Evolutionary conservation across 495 filamentous ascomycete species (phyloP).

Genomic region (Elasticomyces elasticus): DNA sequence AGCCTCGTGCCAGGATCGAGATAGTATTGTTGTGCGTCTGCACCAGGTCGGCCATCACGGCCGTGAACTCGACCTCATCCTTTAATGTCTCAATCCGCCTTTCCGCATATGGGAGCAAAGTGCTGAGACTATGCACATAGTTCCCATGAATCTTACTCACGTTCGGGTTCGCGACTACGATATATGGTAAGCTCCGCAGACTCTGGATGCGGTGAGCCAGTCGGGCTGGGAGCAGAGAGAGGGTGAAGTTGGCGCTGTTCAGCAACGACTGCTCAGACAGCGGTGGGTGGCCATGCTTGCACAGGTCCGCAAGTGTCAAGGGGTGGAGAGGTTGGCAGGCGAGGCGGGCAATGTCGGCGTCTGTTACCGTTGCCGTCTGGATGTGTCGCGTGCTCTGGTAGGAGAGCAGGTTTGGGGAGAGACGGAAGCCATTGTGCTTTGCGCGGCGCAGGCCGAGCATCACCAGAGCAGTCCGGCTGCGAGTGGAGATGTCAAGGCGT

Average conservation of each 20-base stretch:
- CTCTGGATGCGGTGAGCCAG: slow-evolving; percentile 89
- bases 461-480: background rate
- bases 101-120: slow-evolving; percentile 73
- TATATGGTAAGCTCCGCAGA: slow-evolving; percentile 86
- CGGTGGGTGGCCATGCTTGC: slow-evolving; percentile 88
- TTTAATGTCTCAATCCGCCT: slow-evolving; percentile 65
- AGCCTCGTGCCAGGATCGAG: slow-evolving; percentile 79
- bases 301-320: slow-evolving; percentile 75
- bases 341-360: slow-evolving; percentile 67
- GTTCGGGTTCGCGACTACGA: slow-evolving; percentile 91
- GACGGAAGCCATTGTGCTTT: slow-evolving; percentile 15
- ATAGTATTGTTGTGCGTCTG: slow-evolving; percentile 91
- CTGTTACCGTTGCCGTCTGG: slow-evolving; percentile 34
- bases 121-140: slow-evolving; percentile 84
- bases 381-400: slow-evolving; percentile 10
- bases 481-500: background rate
- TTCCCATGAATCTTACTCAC: slow-evolving; percentile 88
- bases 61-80: slow-evolving; percentile 82
- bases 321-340: slow-evolving; percentile 69
- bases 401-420: background rate
- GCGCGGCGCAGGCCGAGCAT: slow-evolving; percentile 18
- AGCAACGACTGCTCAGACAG: slow-evolving; percentile 70
- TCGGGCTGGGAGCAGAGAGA: slow-evolving; percentile 84
- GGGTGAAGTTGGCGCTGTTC: slow-evolving; percentile 85
- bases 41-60: slow-evolving; percentile 85